Evolutionary conservation across 306 rosid genomes (phyloP), one percentile per base, ranked within the genome.

Genomic region (Glycyrrhiza uralensis): DNA sequence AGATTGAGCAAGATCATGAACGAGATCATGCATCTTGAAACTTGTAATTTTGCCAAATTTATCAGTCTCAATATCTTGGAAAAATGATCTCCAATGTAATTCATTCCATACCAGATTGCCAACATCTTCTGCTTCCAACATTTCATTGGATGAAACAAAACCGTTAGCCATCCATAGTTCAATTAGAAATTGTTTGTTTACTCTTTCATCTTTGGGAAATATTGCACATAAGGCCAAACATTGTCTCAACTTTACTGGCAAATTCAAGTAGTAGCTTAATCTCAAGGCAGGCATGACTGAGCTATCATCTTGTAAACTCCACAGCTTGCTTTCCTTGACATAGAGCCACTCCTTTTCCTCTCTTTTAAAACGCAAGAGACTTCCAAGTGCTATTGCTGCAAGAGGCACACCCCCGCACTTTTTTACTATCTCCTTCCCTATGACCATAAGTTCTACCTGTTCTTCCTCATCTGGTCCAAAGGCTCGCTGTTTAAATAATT

Each of bases 1-100:
- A 5, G 47, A 61, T 47, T 47, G 52, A 13, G 78, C 78, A 47
- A 74, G 78, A 45, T 71, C 76, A 26, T 69, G 76, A 38, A 71
- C 66, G 15, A 55, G 66, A 71, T 68, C 74, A 68, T 49, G 74
- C 61, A 68, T 18, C 47, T 68, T 49, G 35, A 68, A 68, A 18
- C 2, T 28, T 20, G 4, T 22, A 9, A 74, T 30, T 33, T 61
- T 61, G 3, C 63, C 71, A 23, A 9, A 49, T 24, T 2, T 2
- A 47, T 61, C 78, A 1, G 6, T 73, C 62, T 22, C 7, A 7
- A 73, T 35, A 35, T 73, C 78, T 22, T 61, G 72, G 4, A 74
- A 74, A 15, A 74, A 62, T 0, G 79, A 74, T 51, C 72, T 74
- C 41, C 35, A 11, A 1, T 56, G 5, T 17, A 69, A 69, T 54